A percentile compares a stretch with the other conserved stretches of the same genome.
Evolutionary conservation across 2,329 filamentous ascomycete species (phyloP).

Genomic region (Neonectria sp.): DNA sequence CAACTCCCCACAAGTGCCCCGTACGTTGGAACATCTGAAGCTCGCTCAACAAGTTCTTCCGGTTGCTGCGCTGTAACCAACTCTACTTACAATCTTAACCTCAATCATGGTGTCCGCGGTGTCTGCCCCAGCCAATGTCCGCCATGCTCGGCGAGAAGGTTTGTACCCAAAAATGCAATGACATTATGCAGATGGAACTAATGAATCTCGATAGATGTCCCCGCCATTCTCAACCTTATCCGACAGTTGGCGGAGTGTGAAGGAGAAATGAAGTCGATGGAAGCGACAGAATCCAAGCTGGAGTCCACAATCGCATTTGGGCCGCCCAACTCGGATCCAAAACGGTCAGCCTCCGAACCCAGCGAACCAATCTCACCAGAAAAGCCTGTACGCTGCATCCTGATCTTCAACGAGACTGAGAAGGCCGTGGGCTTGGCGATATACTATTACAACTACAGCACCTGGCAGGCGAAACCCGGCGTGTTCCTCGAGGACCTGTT

Average conservation of each 20-base stretch:
- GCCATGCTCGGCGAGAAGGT: conserved; percentile 2
- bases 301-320: conserved; percentile 2
- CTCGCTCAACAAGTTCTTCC: neutral
- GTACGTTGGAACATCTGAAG: neutral
- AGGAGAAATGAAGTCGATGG: conserved; percentile 1
- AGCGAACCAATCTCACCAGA: neutral
- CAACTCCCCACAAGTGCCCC: no score
- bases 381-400: neutral
- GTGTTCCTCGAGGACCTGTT: conserved; percentile 19
- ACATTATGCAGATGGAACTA: neutral
- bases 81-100: neutral
- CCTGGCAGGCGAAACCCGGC: conserved; percentile 14
- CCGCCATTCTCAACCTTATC: neutral
- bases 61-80: neutral
- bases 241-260: neutral
- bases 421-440: conserved; percentile 17
- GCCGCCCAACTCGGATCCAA: neutral
- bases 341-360: neutral
- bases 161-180: neutral
- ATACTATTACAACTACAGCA: conserved; percentile 17
- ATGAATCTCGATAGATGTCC: neutral
- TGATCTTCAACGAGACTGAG: neutral
- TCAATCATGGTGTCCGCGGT: neutral
- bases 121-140: neutral
- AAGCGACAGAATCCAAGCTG: neutral